Evolutionary conservation across 768 basidiomycete species (phyloP), one percentile per base, ranked within the genome.

Genomic region (Leucocoprinus leucothites): DNA sequence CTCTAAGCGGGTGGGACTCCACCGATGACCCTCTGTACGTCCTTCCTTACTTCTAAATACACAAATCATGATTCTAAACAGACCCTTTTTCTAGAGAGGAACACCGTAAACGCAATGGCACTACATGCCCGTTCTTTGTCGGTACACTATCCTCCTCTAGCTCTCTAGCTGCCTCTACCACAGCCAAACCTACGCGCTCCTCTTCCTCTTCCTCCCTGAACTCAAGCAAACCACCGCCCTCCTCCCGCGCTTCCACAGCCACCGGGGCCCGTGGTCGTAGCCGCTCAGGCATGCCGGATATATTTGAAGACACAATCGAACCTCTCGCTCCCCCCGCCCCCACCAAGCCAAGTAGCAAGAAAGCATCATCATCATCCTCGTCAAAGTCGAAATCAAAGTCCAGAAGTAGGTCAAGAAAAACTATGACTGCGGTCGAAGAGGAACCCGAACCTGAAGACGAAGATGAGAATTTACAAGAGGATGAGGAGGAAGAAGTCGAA

Each of bases 21-120:
- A 82, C 82, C 13, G 95, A 98, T 66, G 86, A 95, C 69, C 95
- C 95, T 13, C 66, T 86, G 95, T 97, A 69, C 56, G 89, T 55
- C 9, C 28, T 34, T 34, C 36, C 18, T 31, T 14, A 21, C 9
- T 24, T n/a, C 51, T 14, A n/a, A 28, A 59, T 47, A 35, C 41
- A 18, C 35, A 25, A 47, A 13, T n/a, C 3, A 26, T 11, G 13
- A 5, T 24, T 8, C 13, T 28, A 1, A 1, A 44, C 42, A 34
- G 51, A n/a, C 28, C 51, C 53, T 40, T 49, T 57, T 52, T 34
- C 41, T 42, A 91, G 89, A 58, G 79, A 87, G 63, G 87, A 93
- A 62, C 92, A 95, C 63, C 77, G 77, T n/a, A 79, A 78, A 57
- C 86, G 91, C 47, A 76, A 74, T 31, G 72, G 75, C 48, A 83